Evolutionary conservation across 2,329 filamentous ascomycete genomes (phyloP), one percentile per base, ranked within the genome.

Genomic region (Sclerotinia subarctica): DNA sequence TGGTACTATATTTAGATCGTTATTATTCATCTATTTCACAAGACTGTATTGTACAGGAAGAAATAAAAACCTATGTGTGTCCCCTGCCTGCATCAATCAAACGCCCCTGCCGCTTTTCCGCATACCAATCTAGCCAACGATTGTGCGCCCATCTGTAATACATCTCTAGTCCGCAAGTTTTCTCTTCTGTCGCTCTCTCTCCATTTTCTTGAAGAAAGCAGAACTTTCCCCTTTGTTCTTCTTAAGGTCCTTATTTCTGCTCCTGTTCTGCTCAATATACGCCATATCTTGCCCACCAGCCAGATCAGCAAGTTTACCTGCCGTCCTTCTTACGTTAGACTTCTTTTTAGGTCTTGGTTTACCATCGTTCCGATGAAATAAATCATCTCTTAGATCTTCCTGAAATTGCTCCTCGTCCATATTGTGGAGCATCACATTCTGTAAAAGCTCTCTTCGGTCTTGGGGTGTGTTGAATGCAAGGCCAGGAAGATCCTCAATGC

Each of bases 201-300:
- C 81, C 69, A 90, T 79, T 78, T 90, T 90, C 79, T 85, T 87
- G 79, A 91, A 91, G 76, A 90, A 87, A 0, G 84, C 80, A 74
- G 80, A 84, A 72, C 85, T 85, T 69, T 84, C 81, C n/a, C 79
- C 81, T 66, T 81, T 81, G 74, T 87, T 86, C 76, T 87, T 85
- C 81, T 88, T 90, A 74, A 89, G 79, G 71, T 84, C 82, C 80
- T 88, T 89, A 76, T 91, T 92, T 72, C 85, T 83, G 74, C 84
- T 88, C 82, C 89, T 90, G 79, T 92, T 93, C 79, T 92, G 89
- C 78, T 94, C 92, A 68, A 93, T 88, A 78, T 94, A 98, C n/a
- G 94, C 94, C 95, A 99, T 98, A 77, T 96, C 92, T 77, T 96
- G 92, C 0, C 94, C 95, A 68, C 95, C 95, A 67, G 91, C 93